Base-by-base conservation (phyloP, 257 asterid genomes). In the Leptodermis oblonga region DNA sequence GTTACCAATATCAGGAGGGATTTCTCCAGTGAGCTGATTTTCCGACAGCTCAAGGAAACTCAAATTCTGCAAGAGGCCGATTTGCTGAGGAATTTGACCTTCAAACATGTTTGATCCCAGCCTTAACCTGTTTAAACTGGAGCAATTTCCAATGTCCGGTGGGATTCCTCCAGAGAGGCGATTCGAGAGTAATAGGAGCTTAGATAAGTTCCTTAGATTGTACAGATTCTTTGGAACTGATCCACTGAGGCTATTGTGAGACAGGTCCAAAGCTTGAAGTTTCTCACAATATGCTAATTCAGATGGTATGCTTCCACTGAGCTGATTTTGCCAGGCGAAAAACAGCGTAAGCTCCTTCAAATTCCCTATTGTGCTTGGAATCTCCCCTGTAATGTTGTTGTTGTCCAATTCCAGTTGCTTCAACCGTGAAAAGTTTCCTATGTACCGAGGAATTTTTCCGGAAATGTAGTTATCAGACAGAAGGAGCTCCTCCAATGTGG, bases 271-370 rank as follows among this genome's bases (percentile, higher is more conserved):
- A 13, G 86, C 86, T 48, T 86, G 83, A 77, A 88, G 89, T 54
- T 80, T 80, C 69, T 62, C 20, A 66, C 90, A 86, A 53, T 82
- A 26, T 12, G 83, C 85, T 28, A 88, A 58, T 77, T 88, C 87
- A 11, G 55, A 61, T 26, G 95, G 95, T 74, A 88, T 86, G 70
- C 75, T 81, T 66, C 90, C 95, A 22, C 56, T 78, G 14, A 88
- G 84, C 80, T 76, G 86, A 81, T 88, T 88, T 81, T 86, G 84
- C 95, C 95, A 88, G 28, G 95, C 89, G 14, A 84, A 84, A 80
- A 88, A 88, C 56, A 88, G 80, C 39, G 86, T 74, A 37, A 88
- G 92, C 80, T 86, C 90, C 78, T 77, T 83, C 34, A 88, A 77
- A 49, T 71, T 72, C 67, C 90, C 92, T 73, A 88, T 86, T 64